phyloP scores from a whole-genome alignment of 306 rosid genomes.

The Ormosia semicastrata region DNA sequence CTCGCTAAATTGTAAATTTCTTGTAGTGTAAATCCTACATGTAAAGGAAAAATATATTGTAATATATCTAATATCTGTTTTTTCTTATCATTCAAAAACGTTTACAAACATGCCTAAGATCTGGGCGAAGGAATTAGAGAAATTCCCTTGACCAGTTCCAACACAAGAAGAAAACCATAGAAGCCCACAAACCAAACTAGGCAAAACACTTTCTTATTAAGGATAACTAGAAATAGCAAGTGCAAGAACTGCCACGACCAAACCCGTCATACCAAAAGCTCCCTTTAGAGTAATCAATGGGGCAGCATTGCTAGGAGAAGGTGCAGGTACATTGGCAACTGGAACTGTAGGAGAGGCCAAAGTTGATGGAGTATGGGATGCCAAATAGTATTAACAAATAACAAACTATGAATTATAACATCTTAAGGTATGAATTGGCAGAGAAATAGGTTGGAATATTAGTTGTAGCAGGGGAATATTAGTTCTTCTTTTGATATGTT shows the following conservation, averaged over 20 bases:
- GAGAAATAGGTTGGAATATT: no score
- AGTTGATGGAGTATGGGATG: conserved; percentile 46
- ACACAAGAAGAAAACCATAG: neutral
- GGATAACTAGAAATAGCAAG: conserved; percentile 29
- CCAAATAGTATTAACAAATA: no score
- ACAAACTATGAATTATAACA: no score
- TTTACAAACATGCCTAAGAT: neutral
- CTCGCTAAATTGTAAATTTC: no score
- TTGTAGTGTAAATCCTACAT: conserved; percentile 18
- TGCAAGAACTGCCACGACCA: conserved; percentile 32
- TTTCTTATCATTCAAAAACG: conserved; percentile 11
- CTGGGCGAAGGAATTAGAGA: conserved; percentile 1
- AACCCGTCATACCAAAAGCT: conserved; percentile 26
- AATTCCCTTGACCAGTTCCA: conserved; percentile 6
- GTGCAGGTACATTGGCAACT: conserved; percentile 36
- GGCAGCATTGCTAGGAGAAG: conserved; percentile 49
- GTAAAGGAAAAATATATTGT: neutral
- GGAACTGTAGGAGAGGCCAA: conserved; percentile 37
- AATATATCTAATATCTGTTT: neutral
- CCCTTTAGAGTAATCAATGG: conserved; percentile 24
- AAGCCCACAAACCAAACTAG: conserved; percentile 11
- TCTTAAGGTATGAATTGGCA: no score
- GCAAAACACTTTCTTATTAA: neutral
- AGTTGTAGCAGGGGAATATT: no score
- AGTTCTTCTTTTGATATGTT: no score